Base-by-base conservation (phyloP, 805 yeast genomes). In the Saturnispora serradocipensis region DNA sequence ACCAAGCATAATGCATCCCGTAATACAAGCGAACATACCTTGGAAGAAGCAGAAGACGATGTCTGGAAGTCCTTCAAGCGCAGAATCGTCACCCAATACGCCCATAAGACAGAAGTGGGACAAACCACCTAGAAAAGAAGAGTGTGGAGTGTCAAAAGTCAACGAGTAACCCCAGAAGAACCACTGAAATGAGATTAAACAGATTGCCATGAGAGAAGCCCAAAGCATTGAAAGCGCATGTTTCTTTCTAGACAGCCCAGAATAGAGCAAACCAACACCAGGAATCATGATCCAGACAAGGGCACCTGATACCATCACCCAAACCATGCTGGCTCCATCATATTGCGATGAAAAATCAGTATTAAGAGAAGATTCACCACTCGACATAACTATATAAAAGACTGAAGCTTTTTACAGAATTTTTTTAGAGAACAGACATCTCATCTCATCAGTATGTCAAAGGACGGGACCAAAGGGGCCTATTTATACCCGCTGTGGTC, bases 131-230 rank as follows among this genome's bases (percentile, higher is more conserved):
- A 88, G 74, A 69, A 89, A 86, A 18, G 72, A 75, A 13, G 87
- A 77, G 39, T 68, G 67, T 43, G 60, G 61, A 5, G 64, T 55
- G 45, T 80, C 77, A 66, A 91, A 91, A 18, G 88, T 84, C 53
- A 93, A 76, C 13, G 97, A 87, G 70, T 86, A 91, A 56, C 98
- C 99, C 97, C 97, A 89, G 74, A 89, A 90, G 70, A 89, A 93
- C 98, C 99, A 91, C 68, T 93, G 97, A 78, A 93, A 88, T 1
- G 86, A 71, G 7, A 89, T 81, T 32, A 91, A 72, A 59, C 93
- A 82, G 20, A 81, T 82, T 20, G 95, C 88, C 86, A 88, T 89
- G 65, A 93, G 72, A 6, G 96, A 84, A 24, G 96, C 93, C 97
- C 97, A 93, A 49, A 93, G 72, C 49, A 93, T 74, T 7, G 97